Evolutionary conservation across 2,329 filamentous ascomycete species (phyloP).

Genomic region (Aureobasidium sp.): DNA sequence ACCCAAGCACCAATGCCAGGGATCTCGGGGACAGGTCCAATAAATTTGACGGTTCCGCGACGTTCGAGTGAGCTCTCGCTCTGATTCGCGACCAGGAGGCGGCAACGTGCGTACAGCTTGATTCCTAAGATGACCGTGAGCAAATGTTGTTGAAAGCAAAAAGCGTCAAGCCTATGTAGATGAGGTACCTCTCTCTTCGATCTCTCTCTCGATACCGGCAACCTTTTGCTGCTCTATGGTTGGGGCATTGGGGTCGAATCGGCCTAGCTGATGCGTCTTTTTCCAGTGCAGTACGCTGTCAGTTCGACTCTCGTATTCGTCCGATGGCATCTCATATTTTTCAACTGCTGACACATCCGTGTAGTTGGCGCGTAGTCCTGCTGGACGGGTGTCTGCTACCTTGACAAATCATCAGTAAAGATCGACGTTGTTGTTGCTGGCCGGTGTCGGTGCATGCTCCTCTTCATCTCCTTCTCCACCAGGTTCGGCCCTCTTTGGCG

Average conservation of each 20-base stretch:
- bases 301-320: constrained; percentile 75
- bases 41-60: constrained; percentile 61
- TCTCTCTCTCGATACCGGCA: constrained; percentile 58
- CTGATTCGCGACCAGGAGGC: constrained; percentile 52
- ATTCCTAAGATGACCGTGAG: constrained; percentile 29
- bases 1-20: constrained; percentile 57
- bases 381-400: constrained; percentile 74
- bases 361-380: constrained; percentile 66
- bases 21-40: constrained; percentile 68
- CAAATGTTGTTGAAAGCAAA: background rate
- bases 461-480: background rate
- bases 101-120: constrained; percentile 32
- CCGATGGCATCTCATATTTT: constrained; percentile 81
- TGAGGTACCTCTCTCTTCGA: constrained; percentile 51
- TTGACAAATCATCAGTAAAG: constrained; percentile 28
- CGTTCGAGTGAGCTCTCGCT: constrained; percentile 31
- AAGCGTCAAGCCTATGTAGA: background rate
- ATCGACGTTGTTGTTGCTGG: background rate
- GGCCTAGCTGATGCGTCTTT: constrained; percentile 85
- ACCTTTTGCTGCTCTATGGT: constrained; percentile 64
- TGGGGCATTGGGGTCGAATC: constrained; percentile 81
- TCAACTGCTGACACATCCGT: constrained; percentile 71
- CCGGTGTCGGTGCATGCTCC: background rate
- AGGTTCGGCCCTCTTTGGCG: background rate
- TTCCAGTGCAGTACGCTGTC: constrained; percentile 95